These are phyloP conservation scores for Yamadazyma pseudoaaseri DNA, from an alignment of 1,139 yeast species.

Conservation along the genomic window DNA sequence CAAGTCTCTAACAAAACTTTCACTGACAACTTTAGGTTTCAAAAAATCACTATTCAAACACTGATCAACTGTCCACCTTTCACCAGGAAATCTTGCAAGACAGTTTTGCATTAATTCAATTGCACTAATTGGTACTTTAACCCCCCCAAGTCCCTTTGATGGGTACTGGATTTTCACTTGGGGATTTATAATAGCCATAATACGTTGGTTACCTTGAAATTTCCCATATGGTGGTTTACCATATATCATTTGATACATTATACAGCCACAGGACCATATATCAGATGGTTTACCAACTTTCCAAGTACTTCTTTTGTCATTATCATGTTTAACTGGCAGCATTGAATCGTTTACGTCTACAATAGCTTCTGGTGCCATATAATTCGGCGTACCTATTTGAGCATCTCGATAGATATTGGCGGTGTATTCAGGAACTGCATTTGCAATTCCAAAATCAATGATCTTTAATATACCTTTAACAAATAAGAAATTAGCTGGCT, in stretches of 20 bases:
- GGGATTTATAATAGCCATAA: slow-evolving; percentile 85
- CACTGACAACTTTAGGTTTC: slow-evolving; percentile 71
- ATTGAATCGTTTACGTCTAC: slow-evolving; percentile 53
- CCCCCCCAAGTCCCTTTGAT: slow-evolving; percentile 59
- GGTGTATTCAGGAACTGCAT: slow-evolving; percentile 91
- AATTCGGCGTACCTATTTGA: slow-evolving; percentile 94
- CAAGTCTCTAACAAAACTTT: slow-evolving; percentile 63
- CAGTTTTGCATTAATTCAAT: slow-evolving; percentile 75
- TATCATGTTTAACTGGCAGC: slow-evolving; percentile 23
- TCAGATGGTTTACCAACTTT: slow-evolving; percentile 95
- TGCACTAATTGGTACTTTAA: slow-evolving; percentile 64
- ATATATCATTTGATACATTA: slow-evolving; percentile 91
- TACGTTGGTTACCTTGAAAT: slow-evolving; percentile 74
- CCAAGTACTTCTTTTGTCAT: slow-evolving; percentile 54
- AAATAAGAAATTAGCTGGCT: slow-evolving; percentile 91
- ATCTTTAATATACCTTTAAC: slow-evolving; percentile 83
- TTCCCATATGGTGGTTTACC: slow-evolving; percentile 90
- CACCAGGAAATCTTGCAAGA: slow-evolving; percentile 66
- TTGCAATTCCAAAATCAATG: slow-evolving; percentile 95
- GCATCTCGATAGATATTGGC: slow-evolving; percentile 86
- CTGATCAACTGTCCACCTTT: slow-evolving; percentile 65
- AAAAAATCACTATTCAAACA: slow-evolving; percentile 60
- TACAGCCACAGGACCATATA: slow-evolving; percentile 98
- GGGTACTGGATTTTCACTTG: slow-evolving; percentile 76
- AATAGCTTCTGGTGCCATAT: slow-evolving; percentile 97